Percentiles rank a stretch among this genome's conserved stretches.
These are phyloP conservation scores for Gillenia trifoliata DNA, from an alignment of 306 rosid genomes.

Conservation along the genomic window DNA sequence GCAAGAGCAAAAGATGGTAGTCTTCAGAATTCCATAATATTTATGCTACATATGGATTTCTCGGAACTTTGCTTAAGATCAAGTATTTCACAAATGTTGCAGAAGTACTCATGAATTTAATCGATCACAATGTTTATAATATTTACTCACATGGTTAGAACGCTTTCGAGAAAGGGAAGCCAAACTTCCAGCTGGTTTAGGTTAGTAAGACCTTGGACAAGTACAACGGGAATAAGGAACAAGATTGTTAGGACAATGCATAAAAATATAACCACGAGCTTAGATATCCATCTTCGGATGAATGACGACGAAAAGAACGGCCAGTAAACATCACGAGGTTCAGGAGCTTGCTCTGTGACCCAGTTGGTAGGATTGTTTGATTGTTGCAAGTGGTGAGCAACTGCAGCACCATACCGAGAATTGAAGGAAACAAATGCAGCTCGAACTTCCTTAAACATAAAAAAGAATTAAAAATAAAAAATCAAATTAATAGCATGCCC, in stretches of 20 bases:
- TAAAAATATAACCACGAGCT: slow-evolving; percentile 60
- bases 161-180: slow-evolving; percentile 77
- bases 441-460: slow-evolving; percentile 58
- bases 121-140: background rate
- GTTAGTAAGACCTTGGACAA: slow-evolving; percentile 82
- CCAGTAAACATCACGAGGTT: slow-evolving; percentile 88
- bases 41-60: background rate
- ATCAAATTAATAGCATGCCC: slow-evolving; percentile 20
- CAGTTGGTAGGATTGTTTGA: slow-evolving; percentile 79
- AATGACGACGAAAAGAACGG: slow-evolving; percentile 87
- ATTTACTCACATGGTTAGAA: slow-evolving; percentile 73
- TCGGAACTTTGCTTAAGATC: background rate
- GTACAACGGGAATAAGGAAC: slow-evolving; percentile 77
- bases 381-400: slow-evolving; percentile 68
- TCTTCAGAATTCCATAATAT: background rate
- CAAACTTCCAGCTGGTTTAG: slow-evolving; percentile 65
- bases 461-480: slow-evolving; percentile 14
- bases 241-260: slow-evolving; percentile 51
- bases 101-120: background rate
- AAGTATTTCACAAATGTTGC: background rate
- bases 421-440: slow-evolving; percentile 92
- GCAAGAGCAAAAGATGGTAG: background rate
- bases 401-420: slow-evolving; percentile 71
- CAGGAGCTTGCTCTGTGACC: slow-evolving; percentile 89
- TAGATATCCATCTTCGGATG: slow-evolving; percentile 81